phyloP scores from a whole-genome alignment of 2,329 filamentous ascomycete species.

The Colletotrichum horii region DNA sequence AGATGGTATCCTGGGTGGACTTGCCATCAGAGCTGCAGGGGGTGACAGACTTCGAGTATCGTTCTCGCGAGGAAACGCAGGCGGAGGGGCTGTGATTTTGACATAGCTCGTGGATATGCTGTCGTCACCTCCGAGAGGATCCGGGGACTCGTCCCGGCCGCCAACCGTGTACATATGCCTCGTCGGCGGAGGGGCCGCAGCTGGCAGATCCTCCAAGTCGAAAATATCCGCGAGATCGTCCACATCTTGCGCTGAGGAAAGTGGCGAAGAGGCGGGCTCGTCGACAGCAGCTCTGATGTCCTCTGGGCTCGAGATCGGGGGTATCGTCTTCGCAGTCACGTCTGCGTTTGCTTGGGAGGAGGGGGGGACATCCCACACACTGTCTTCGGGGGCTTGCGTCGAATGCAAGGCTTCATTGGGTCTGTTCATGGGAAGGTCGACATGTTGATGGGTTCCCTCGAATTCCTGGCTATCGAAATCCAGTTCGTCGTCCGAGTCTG shows the following conservation, averaged over 20 bases:
- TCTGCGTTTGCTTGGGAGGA: conserved; percentile 26
- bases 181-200: background rate
- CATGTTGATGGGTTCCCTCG: background rate
- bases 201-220: background rate
- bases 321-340: background rate
- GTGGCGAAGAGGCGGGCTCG: conserved; percentile 34
- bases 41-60: background rate
- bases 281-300: background rate
- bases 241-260: conserved; percentile 37
- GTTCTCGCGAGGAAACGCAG: conserved; percentile 26
- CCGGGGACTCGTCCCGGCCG: background rate
- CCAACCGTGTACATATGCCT: background rate
- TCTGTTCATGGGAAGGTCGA: background rate
- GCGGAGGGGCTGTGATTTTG: conserved; percentile 35
- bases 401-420: background rate
- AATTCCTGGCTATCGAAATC: conserved; percentile 42
- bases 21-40: background rate
- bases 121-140: conserved; percentile 29
- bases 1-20: background rate
- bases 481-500: conserved; percentile 56
- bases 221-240: conserved; percentile 26
- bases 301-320: background rate
- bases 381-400: conserved; percentile 21
- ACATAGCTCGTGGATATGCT: conserved; percentile 43
- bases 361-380: conserved; percentile 41